Base-by-base conservation (phyloP, 1,284 basidiomycete genomes). In the Pterulicium gracile region DNA sequence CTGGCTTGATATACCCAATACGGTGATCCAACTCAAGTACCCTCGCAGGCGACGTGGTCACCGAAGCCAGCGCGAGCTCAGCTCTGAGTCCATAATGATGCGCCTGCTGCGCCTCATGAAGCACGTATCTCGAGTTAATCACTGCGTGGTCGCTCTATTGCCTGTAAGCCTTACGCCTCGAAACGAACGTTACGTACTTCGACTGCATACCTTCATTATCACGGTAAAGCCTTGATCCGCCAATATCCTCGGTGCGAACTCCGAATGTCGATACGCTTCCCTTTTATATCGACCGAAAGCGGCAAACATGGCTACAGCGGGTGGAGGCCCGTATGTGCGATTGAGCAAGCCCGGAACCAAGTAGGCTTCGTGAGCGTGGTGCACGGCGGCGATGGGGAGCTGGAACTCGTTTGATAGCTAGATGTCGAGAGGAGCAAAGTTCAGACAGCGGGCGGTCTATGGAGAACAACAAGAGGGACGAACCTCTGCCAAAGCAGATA, bases 91-190 rank as follows among this genome's bases (percentile, higher is more conserved):
- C 80, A 52, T 81, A 93, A 58, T 83, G 88, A 57, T 88, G 79
- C 0, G 86, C 89, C 60, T 91, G 88, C 47, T 90, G 88, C 0
- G 92, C 91, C 62, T 97, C 92, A 56, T 81, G 86, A 2, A 92
- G 61, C 10, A 97, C 68, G 57, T 82, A 81, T 4, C 92, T 74
- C 10, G 85, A 87, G 55, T 94, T 81, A 14, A 88, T 51, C 0
- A 75, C 73, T 13, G 83, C 76, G 55, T 85, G 83, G 49, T 86
- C 82, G 50, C 79, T 83, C 84, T 86, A 51, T 41, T 32, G 42
- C 49, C 39, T 45, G 42, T n/a, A n/a, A n/a, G n/a, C n/a, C n/a
- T n/a, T n/a, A n/a, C n/a, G n/a, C n/a, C n/a, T n/a, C n/a, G n/a
- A n/a, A n/a, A n/a, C n/a, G n/a, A n/a, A n/a, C n/a, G n/a, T n/a